Base-by-base conservation (phyloP, 176 grass and related monocot genomes). In the Chloris gayana region DNA sequence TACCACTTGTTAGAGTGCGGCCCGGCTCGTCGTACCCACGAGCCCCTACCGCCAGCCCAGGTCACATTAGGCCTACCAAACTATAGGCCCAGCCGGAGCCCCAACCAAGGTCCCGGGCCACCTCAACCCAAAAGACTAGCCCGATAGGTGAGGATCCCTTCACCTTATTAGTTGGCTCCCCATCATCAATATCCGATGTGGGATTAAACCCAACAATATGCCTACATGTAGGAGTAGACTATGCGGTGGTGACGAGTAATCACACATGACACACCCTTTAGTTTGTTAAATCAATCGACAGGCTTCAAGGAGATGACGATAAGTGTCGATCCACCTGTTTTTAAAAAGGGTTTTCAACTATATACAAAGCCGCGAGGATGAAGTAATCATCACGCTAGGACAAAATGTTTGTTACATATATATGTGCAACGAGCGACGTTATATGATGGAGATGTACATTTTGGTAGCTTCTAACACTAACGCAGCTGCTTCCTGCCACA, bases 251-350 rank as follows among this genome's bases (percentile, higher is more conserved):
- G 82, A 72, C 71, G 82, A 57, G 26, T 44, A n/a, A 27, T 11
- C 8, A 24, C 22, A 24, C 59, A 4, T 35, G n/a, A n/a, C n/a
- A n/a, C n/a, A n/a, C n/a, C 14, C 57, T 51, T 73, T n/a, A n/a
- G n/a, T n/a, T 59, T 65, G 1, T 78, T 57, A 73, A 83, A 63
- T 59, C 75, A 25, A 38, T 45, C 18, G 78, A 75, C 68, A 51
- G 70, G 26, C 35, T 38, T 84, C 62, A 56, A 72, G 12, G 56
- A n/a, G 56, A 72, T 85, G 79, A 72, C 56, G 81, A 69, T 80
- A 80, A 84, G 81, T 37, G 81, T 75, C 29, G 21, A 84, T 62
- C 41, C 54, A 63, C 63, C 15, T 64, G 41, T 51, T 51, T 30
- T 42, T 21, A 15, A 6, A 77, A 67, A 25, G 60, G 21, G 1